Percentiles rank a stretch among this genome's conserved stretches.
Evolutionary conservation across 768 basidiomycete genomes (phyloP).

Genomic region (Mycena rebaudengoi): DNA sequence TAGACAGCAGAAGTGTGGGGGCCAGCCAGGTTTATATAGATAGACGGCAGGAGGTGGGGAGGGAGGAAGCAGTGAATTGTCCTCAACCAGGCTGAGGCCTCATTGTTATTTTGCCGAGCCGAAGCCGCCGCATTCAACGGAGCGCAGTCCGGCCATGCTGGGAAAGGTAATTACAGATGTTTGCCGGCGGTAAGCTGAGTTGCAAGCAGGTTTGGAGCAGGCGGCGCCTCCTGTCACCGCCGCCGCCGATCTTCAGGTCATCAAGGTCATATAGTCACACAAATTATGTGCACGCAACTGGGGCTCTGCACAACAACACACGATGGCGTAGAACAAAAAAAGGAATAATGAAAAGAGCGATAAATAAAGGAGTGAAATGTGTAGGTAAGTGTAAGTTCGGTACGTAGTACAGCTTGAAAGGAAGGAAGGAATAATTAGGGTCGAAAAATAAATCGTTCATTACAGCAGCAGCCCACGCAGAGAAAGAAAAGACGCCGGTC

Average conservation of each 20-base stretch:
- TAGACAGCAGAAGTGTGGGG: not conserved
- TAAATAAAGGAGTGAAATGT: constrained; percentile 6
- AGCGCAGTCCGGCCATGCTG: too few species aligned
- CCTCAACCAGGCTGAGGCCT: too few species aligned
- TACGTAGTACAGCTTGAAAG: constrained; percentile 13
- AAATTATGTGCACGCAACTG: too few species aligned
- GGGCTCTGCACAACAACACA: too few species aligned
- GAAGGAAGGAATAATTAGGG: constrained; percentile 20
- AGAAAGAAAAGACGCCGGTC: constrained; percentile 11
- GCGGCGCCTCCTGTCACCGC: too few species aligned
- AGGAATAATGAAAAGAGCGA: constrained; percentile 5
- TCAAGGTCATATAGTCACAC: too few species aligned
- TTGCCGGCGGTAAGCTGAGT: too few species aligned
- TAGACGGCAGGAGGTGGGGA: not conserved
- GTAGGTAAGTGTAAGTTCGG: not conserved
- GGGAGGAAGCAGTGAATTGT: not conserved
- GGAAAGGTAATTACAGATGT: too few species aligned
- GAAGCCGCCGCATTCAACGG: too few species aligned
- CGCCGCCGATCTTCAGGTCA: too few species aligned
- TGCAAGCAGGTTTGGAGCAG: too few species aligned
- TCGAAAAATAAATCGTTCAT: constrained; percentile 21
- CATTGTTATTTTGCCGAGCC: too few species aligned
- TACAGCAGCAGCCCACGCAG: constrained; percentile 13
- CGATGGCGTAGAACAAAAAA: not conserved
- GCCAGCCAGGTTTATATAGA: not conserved